Base-by-base conservation (phyloP, 306 rosid genomes). In the Cicer arietinum region DNA sequence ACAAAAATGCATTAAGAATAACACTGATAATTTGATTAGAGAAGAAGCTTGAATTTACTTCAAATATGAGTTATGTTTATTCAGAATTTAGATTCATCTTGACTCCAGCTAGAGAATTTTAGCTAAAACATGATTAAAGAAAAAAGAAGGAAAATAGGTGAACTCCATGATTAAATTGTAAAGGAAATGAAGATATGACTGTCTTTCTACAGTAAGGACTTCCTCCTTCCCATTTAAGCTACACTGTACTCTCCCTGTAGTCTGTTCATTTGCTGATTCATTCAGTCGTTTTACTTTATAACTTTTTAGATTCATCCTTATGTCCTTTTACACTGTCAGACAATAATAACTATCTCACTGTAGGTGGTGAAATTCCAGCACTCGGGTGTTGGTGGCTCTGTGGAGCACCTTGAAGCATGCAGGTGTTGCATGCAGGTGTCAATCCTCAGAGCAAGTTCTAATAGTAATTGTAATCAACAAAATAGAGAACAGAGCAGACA, bases 101-200 rank as follows among this genome's bases (percentile, higher is more conserved):
- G 69, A 63, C 18, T 30, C 50, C 16, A 63, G 69, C 50, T 41
- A 69, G 60, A 67, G 6, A 51, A 69, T 2, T 46, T 67, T 69
- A 51, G 47, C 50, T 52, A 16, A 70, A 70, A 53, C 40, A 70
- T 17, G 37, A 39, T 39, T 16, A 17, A 70, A 51, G 50, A 17
- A 40, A 14, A n/a, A 37, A 39, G 1, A 35, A 48, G 74, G 30
- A n/a, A 50, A 44, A 10, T 13, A 44, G 53, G 53, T 22, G 4
- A 44, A 18, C 17, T 65, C 52, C 12, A 13, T 64, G 10, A 8
- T 14, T 64, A 64, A 7, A 39, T 41, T 64, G 51, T 14, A 16
- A 5, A 43, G 51, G 51, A 44, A 66, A 10, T 66, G 71, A 6
- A 65, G 53, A 10, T 44, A 10, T 1, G 6, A 35, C 9, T 61